These are phyloP conservation scores for Triticum urartu DNA, from an alignment of 176 grass and related monocot genomes.

Conservation along the genomic window DNA sequence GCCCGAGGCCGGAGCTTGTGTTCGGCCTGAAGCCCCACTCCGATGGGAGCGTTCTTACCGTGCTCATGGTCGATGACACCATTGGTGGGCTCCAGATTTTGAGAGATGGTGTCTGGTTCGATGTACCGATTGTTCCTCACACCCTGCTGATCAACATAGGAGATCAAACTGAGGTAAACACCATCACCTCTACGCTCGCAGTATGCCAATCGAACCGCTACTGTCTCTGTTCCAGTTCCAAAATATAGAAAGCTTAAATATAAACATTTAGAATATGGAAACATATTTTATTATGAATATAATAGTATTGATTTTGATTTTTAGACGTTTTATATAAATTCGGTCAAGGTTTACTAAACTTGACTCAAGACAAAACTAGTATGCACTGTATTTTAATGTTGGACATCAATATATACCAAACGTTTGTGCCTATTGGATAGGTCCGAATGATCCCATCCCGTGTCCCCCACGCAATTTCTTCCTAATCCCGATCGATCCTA, in stretches of 20 bases:
- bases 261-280: no score
- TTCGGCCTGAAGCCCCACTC: slow-evolving; percentile 60
- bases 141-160: slow-evolving; percentile 53
- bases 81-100: slow-evolving; percentile 47
- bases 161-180: slow-evolving; percentile 50
- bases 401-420: no score
- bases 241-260: background rate
- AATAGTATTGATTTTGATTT: no score
- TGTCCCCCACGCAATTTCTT: no score
- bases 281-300: no score
- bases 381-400: no score
- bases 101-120: slow-evolving; percentile 37
- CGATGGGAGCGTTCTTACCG: slow-evolving; percentile 23
- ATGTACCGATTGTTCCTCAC: slow-evolving; percentile 19
- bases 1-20: slow-evolving; percentile 40
- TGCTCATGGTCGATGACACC: slow-evolving; percentile 44
- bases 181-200: background rate
- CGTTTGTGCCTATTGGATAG: no score
- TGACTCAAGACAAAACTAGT: no score
- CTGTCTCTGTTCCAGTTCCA: background rate
- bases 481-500: no score
- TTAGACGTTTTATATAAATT: no score
- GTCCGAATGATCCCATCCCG: no score
- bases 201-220: background rate
- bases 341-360: no score